Percentiles rank a stretch among this genome's conserved stretches.
Evolutionary conservation across 192 early-diverging fungal genomes (phyloP).

Genomic region (Funneliformis mosseae): DNA sequence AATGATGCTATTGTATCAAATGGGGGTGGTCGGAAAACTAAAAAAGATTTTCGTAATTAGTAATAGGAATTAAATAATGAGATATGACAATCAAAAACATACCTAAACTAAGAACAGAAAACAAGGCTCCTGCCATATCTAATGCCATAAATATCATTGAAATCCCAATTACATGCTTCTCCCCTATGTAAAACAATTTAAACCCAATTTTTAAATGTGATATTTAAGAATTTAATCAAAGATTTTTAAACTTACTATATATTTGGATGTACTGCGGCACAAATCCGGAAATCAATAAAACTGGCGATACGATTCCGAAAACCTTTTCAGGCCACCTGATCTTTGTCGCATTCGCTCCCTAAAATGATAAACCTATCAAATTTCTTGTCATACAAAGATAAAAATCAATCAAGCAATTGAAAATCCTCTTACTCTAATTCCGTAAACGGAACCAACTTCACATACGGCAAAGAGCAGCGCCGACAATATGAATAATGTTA

Average conservation of each 20-base stretch:
- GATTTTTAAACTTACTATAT: conserved; percentile 24
- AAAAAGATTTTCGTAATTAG: not conserved
- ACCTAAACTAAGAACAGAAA: conserved; percentile 42
- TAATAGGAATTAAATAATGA: no score
- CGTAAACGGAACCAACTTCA: not conserved
- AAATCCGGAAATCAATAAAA: conserved; percentile 38
- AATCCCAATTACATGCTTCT: conserved; percentile 37
- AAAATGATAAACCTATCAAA: not conserved
- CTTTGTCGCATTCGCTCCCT: conserved; percentile 23
- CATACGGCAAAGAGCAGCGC: not conserved
- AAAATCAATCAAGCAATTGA: not conserved
- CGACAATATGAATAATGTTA: not conserved
- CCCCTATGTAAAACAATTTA: conserved; percentile 1
- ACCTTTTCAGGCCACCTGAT: conserved; percentile 32
- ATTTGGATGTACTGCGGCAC: conserved; percentile 47
- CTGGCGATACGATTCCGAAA: conserved; percentile 38
- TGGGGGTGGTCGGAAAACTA: not conserved
- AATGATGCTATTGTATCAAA: not conserved
- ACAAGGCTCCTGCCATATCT: conserved; percentile 41
- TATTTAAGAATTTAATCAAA: not conserved
- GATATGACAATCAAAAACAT: not conserved
- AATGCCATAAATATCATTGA: conserved; percentile 43
- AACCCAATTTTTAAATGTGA: not conserved
- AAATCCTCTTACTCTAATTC: conserved; percentile 1
- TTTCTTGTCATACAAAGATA: not conserved